Base-by-base conservation (phyloP, 495 filamentous ascomycete genomes). In the Penicillium crystallinum region DNA sequence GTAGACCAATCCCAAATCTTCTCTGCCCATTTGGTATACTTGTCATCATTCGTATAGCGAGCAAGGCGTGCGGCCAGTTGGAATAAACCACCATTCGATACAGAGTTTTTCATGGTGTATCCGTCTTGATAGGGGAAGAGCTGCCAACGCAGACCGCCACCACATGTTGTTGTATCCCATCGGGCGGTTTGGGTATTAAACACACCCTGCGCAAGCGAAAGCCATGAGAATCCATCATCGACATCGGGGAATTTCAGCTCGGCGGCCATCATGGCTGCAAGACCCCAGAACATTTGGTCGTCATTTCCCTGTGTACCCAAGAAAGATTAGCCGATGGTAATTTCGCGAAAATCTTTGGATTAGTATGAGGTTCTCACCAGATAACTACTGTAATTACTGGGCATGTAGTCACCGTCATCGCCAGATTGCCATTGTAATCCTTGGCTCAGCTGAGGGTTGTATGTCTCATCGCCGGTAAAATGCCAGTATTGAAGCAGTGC, bases 121-220 rank as follows among this genome's bases (percentile, higher is more conserved):
- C 80, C 80, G 19, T 57, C 64, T 44, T 80, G 76, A 39, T 65
- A 72, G 14, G 68, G 59, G 62, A 70, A 80, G 40, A 81, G 73
- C 59, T 83, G 80, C 80, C 80, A 83, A 23, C 70, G 71, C 47
- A 83, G 50, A 12, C 80, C 80, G 37, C 80, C 80, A n/a, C 63
- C 62, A 43, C 80, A 83, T 17, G 66, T 65, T 3, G 49, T 52
- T 0, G 55, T 68, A 49, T 81, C 74, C 79, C 79, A 83, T 19
- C 76, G 73, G 4, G 52, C 52, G 6, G 67, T 76, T 59, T 88
- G 85, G 10, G 80, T 77, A 59, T 90, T 87, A 72, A 88, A 90
- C 10, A 88, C 87, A 46, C 81, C 85, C 73, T 91, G 87, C 9
- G 86, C 88, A 1, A 92, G 77, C 5, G 82, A 78, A 39, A 88